Base-by-base conservation (phyloP, 345 rosid species). In the Geranium brycei region DNA sequence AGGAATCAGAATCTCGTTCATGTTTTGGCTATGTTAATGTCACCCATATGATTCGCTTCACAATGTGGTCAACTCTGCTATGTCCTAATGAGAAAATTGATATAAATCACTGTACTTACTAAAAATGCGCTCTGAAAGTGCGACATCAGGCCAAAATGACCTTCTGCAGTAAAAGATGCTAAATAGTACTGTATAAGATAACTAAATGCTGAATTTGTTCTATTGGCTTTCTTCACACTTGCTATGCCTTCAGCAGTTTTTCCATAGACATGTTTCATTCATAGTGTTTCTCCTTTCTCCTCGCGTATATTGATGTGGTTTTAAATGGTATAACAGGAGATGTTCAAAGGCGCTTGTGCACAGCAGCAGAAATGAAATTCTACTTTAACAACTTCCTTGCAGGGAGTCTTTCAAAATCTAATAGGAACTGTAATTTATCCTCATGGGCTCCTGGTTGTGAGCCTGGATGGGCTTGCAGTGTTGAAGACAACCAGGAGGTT, bases 381-480 rank as follows among this genome's bases (percentile, higher is more conserved):
- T 90, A 93, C 76, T 81, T 87, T 4, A 72, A 76, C 64, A 75
- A 63, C 59, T 82, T 90, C 68, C 68, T 83, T 47, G 67, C 87
- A 41, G 68, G 31, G 41, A 61, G 59, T 47, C 3, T 2, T 62
- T 74, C 86, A 78, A 80, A 71, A 77, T 82, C 87, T 19, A 93
- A 88, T 81, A 67, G 12, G 60, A 86, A 93, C 67, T 93, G 99
- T 71, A 90, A 93, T 75, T 72, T 90, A 69, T 86, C 90, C 41
- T 75, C 87, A 17, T 90, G 96, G 99, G 70, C 79, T 69, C 65
- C 90, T 64, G 97, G 97, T 60, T 93, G 99, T 80, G 99, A 93
- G 66, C 95, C 99, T 3, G 97, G 99, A 60, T 93, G 99, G 99
- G 86, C 85, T 60, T 93, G 99, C 77, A 83, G 91, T 72, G 60